Evolutionary conservation across 2,329 filamentous ascomycete species (phyloP), one percentile per base, ranked within the genome.

Genomic region (Penicillium hesseltinei): DNA sequence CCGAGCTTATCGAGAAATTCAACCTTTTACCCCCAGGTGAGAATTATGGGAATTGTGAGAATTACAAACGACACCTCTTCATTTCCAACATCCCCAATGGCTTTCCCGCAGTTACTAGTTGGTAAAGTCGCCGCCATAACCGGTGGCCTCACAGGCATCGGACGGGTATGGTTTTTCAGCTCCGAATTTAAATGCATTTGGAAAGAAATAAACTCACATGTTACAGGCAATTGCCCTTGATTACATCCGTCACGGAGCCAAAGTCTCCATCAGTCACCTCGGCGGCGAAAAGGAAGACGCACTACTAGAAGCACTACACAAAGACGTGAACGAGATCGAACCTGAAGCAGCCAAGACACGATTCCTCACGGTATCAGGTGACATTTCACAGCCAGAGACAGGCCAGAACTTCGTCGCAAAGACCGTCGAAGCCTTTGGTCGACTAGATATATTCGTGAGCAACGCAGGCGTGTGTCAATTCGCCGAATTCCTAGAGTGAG

Each of bases 401-500:
- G 90, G 89, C 9, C 77, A 81, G 43, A 77, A 82, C 29, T 82
- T 96, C 25, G 87, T 96, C 6, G 76, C 78, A 13, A 80, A 82
- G 62, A 87, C 88, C 0, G 87, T 92, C 1, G 73, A 82, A 57
- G 64, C 62, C 1, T 77, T 77, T 43, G 75, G 77, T 0, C 80
- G 85, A 4, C 76, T 92, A 35, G 88, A 91, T 74, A 80, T 96
- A 7, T 93, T 93, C 74, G 89, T 96, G 29, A 90, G 87, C 73
- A 96, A 96, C 77, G 92, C 92, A 4, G 92, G 92, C 7, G 84
- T 96, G 58, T 96, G 91, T 80, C 84, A 89, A 62, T 97, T 97
- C 75, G 88, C 88, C 57, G 90, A 95, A 64, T 95, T 97, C 70
- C 77, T 97, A 25, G 85, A 88, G 83, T 87, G 66, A 63, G 78